These are phyloP conservation scores for Serendipita sp. DNA, from an alignment of 1,284 basidiomycete genomes.

Conservation along the genomic window DNA sequence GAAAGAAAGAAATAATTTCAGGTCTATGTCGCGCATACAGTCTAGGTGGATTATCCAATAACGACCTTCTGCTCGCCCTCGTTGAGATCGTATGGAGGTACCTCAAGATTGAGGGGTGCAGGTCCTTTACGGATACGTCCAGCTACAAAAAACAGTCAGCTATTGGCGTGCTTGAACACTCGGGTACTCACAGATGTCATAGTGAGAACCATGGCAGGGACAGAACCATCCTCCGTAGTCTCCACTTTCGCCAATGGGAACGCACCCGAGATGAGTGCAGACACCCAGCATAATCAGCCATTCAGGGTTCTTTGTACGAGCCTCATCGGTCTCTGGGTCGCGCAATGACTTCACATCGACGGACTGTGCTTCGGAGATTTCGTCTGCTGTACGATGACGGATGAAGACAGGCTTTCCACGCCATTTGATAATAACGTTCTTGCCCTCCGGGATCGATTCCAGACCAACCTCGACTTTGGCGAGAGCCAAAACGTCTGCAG, in stretches of 20 bases:
- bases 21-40: background rate
- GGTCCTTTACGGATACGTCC: constrained; percentile 92
- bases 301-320: constrained; percentile 85
- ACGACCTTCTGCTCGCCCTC: constrained; percentile 80
- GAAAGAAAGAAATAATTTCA: background rate
- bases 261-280: constrained; percentile 98
- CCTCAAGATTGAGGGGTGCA: constrained; percentile 89
- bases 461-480: constrained; percentile 98
- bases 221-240: constrained; percentile 99
- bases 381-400: constrained; percentile 82
- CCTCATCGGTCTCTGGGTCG: constrained; percentile 86
- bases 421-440: constrained; percentile 98
- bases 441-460: constrained; percentile 85
- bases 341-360: constrained; percentile 78
- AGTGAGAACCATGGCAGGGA: constrained; percentile 97
- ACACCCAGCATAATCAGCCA: constrained; percentile 98
- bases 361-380: constrained; percentile 87
- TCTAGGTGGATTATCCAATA: constrained; percentile 53
- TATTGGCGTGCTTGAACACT: background rate
- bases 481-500: constrained; percentile 93
- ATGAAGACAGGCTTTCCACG: constrained; percentile 99
- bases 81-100: constrained; percentile 77
- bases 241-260: constrained; percentile 95
- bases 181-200: constrained; percentile 66
- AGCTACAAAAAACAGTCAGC: constrained; percentile 30